Conservation (phyloP, 305 asterid genomes). For the Galium porrigens region DNA sequence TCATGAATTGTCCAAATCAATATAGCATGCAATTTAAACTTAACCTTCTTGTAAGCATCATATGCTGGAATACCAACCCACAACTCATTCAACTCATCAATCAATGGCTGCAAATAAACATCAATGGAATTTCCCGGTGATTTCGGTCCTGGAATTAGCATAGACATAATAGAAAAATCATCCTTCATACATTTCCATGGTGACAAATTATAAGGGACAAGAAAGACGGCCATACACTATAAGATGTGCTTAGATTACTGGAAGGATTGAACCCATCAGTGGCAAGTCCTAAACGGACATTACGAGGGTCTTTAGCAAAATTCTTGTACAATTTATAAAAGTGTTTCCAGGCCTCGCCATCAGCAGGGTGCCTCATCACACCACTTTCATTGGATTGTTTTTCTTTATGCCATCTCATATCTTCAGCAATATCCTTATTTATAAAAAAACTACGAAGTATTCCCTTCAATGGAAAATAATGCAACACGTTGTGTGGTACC, state of each 20-base stretch:
- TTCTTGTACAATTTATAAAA: neutral
- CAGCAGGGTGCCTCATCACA: neutral
- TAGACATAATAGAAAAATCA: too few relatives aligned
- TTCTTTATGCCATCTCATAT: neutral
- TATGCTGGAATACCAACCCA: too few relatives aligned
- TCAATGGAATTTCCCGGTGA: too few relatives aligned
- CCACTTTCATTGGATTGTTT: neutral
- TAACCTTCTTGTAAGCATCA: too few relatives aligned
- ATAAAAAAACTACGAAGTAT: neutral
- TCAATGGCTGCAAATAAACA: too few relatives aligned
- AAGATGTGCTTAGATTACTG: conserved; percentile 3
- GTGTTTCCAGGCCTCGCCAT: neutral
- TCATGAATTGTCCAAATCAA: too few relatives aligned
- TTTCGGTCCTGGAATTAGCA: too few relatives aligned
- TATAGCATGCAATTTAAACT: too few relatives aligned
- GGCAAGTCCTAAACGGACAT: neutral
- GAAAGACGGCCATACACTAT: conserved; percentile 18
- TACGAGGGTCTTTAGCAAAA: neutral
- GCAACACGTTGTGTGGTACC: neutral
- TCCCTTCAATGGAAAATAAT: neutral
- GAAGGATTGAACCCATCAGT: conserved; percentile 1
- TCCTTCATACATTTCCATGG: too few relatives aligned
- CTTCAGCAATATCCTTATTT: neutral
- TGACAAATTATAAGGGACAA: neutral
- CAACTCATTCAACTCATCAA: too few relatives aligned